Base-by-base conservation (phyloP, 495 filamentous ascomycete genomes). In the Penicillium atrosanguineum region DNA sequence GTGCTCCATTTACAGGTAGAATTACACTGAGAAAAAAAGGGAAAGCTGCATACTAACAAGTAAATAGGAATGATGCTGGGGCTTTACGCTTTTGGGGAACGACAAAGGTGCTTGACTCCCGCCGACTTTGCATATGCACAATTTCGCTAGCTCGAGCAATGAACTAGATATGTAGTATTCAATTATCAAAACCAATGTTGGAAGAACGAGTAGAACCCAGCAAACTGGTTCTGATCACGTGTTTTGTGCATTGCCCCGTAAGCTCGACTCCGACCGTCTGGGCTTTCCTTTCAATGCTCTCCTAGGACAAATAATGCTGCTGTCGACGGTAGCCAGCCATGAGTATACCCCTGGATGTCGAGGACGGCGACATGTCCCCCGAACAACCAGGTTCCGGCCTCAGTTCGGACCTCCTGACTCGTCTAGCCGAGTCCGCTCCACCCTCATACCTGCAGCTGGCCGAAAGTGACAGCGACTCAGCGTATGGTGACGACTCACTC, bases 71-170 rank as follows among this genome's bases (percentile, higher is more conserved):
- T 74, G 64, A 74, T 77, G 74, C 50, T 76, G 31, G 74, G 75
- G 0, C 11, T 77, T 18, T 78, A 78, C 60, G 55, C 69, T n/a
- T 74, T 74, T 63, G 74, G 72, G 12, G 69, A 75, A 34, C 55
- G 63, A 0, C 70, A 77, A 34, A 50, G 61, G n/a, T 70, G 67
- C 37, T 52, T 71, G 37, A 57, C 48, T 16, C 71, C 75, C 7
- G 75, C 74, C 2, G 75, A 77, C 44, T 77, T 78, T 58, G 49
- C 48, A 19, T 71, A 73, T 61, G 70, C 61, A 8, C 54, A 57
- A n/a, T 57, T 69, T 41, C 23, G 39, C 53, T 57, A 16, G 46
- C 28, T 6, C 37, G 23, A 6, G 29, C 36, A 48, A 40, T 40
- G 15, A 16, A 18, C 2, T n/a, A 14, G 6, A 16, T 40, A 3